A percentile compares a stretch with the other conserved stretches of the same genome.
Conservation (phyloP, 2,329 filamentous ascomycete species). For the Stemphylium vesicarium region DNA sequence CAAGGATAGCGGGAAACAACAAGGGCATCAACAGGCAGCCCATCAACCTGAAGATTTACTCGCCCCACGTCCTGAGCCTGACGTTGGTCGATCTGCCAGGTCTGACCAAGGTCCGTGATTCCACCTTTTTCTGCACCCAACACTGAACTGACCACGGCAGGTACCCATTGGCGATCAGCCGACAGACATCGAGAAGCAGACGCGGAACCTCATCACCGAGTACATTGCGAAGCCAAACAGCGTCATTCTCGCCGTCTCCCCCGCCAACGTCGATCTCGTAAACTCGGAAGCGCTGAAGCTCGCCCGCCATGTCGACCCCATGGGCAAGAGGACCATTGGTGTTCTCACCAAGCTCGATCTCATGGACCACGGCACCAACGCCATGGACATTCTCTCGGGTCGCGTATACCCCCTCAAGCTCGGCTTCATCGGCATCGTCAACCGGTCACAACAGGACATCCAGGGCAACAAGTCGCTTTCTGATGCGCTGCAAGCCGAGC, state of each 20-base stretch:
- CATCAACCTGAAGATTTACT: slow-evolving; percentile 99
- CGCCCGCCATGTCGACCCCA: slow-evolving; percentile 92
- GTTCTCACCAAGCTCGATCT: slow-evolving; percentile 96
- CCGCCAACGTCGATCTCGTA: slow-evolving; percentile 96
- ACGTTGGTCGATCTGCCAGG: slow-evolving; percentile 96
- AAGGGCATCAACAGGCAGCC: slow-evolving; percentile 98
- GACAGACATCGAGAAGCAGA: slow-evolving; percentile 98
- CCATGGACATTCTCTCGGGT: slow-evolving; percentile 95
- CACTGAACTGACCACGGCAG: slow-evolving; percentile 53
- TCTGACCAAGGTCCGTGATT: slow-evolving; percentile 77
- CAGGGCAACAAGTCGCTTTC: slow-evolving; percentile 93
- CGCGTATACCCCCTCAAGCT: slow-evolving; percentile 96
- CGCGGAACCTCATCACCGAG: slow-evolving; percentile 92
- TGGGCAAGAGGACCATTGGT: slow-evolving; percentile 93
- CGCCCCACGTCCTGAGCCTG: slow-evolving; percentile 92
- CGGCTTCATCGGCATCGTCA: slow-evolving; percentile 97
- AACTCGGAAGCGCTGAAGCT: slow-evolving; percentile 98
- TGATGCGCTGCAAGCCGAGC: slow-evolving; percentile 86
- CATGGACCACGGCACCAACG: slow-evolving; percentile 99
- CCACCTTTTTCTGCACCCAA: slow-evolving; percentile 5
- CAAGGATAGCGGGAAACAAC: slow-evolving; percentile 92
- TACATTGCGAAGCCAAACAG: slow-evolving; percentile 99
- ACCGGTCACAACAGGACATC: slow-evolving; percentile 97
- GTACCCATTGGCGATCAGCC: slow-evolving; percentile 98
- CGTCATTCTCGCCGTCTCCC: slow-evolving; percentile 94